Evolutionary conservation across 2,329 filamentous ascomycete species (phyloP).

Genomic region (Ophiostoma perfectum): DNA sequence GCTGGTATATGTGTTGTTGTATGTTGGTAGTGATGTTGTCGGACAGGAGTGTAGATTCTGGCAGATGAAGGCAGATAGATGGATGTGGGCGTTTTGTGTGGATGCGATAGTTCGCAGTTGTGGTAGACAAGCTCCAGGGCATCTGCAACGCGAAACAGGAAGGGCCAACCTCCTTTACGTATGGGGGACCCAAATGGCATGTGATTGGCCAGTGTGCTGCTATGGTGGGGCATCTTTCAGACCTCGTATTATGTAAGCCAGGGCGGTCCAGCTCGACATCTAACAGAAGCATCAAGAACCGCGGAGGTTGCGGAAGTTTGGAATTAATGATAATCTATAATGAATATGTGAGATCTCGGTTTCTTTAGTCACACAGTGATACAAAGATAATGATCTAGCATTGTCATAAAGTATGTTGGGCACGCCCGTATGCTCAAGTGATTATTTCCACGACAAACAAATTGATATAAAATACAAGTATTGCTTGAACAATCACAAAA

Average conservation of each 20-base stretch:
- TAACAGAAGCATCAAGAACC: no score
- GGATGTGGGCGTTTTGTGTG: neutral
- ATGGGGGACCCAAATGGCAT: neutral
- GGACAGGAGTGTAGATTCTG: neutral
- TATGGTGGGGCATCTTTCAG: neutral
- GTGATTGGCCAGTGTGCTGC: neutral
- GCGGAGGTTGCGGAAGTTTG: no score
- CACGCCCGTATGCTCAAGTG: no score
- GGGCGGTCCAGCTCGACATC: no score
- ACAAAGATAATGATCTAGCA: no score
- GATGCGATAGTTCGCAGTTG: neutral
- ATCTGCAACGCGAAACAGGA: conserved; percentile 9
- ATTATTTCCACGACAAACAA: no score
- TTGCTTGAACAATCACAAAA: no score
- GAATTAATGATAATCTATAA: no score
- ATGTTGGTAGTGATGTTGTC: neutral
- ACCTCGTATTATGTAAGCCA: neutral
- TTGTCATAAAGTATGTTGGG: no score
- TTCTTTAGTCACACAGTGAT: no score
- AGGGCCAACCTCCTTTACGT: conserved; percentile 7
- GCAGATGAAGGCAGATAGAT: neutral
- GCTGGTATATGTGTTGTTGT: neutral
- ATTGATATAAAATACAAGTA: no score
- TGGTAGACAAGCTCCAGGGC: neutral
- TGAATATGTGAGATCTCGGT: no score